Evolutionary conservation across 2,329 filamentous ascomycete species (phyloP).

Genomic region (Fusarium sororula): DNA sequence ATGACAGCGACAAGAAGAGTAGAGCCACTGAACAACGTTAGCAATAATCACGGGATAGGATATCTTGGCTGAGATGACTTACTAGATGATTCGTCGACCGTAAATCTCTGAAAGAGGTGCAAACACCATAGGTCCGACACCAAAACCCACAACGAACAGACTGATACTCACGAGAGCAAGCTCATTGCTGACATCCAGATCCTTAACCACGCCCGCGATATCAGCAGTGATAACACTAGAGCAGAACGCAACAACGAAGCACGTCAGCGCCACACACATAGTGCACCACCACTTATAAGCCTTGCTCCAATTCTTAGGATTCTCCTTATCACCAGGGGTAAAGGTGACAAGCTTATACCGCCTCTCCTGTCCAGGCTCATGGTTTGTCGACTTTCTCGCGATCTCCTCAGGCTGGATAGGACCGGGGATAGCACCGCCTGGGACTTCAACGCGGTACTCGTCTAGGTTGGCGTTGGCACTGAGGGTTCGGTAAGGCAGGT

Average conservation of each 20-base stretch:
- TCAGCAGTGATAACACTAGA: conserved; percentile 83
- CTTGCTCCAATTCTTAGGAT: conserved; percentile 88
- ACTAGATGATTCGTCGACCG: conserved; percentile 77
- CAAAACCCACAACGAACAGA: conserved; percentile 84
- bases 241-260: conserved; percentile 76
- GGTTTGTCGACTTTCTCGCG: conserved; percentile 25
- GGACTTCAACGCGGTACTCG: conserved; percentile 73
- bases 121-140: conserved; percentile 81
- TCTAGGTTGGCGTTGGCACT: conserved; percentile 67
- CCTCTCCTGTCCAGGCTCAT: conserved; percentile 33
- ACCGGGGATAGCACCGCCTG: conserved; percentile 67
- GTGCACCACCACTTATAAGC: conserved; percentile 84
- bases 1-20: conserved; percentile 77
- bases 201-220: conserved; percentile 67
- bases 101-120: conserved; percentile 81
- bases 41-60: neutral
- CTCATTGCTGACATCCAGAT: conserved; percentile 76
- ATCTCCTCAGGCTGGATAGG: conserved; percentile 43
- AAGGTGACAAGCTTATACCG: conserved; percentile 70
- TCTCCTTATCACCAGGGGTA: conserved; percentile 74
- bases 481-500: conserved; percentile 73
- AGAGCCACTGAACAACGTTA: conserved; percentile 50
- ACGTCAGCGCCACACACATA: conserved; percentile 81
- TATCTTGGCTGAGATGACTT: conserved; percentile 24
- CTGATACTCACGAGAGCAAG: conserved; percentile 77